Evolutionary conservation across 2,329 filamentous ascomycete species (phyloP).

Genomic region (Ilyonectria mors-panacis): DNA sequence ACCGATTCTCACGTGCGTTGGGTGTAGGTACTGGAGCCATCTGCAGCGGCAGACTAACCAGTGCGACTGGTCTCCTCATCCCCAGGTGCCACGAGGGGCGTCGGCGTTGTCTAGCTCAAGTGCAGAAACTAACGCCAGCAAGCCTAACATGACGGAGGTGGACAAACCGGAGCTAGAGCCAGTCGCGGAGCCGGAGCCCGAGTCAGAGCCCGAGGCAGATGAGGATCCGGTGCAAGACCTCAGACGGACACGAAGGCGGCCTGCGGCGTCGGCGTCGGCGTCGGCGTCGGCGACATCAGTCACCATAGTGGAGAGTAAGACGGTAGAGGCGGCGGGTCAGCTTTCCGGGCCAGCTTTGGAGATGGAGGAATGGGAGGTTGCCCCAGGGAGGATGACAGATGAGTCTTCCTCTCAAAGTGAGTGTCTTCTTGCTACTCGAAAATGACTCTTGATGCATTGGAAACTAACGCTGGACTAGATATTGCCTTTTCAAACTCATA

Average conservation of each 20-base stretch:
- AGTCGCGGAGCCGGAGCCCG: neutral
- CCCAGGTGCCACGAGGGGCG: neutral
- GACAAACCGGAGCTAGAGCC: neutral
- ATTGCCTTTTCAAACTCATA: constrained; percentile 62
- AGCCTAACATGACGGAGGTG: constrained; percentile 27
- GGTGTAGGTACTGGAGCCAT: constrained; percentile 50
- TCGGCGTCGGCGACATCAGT: neutral
- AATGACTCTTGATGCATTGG: neutral
- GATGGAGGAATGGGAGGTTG: constrained; percentile 63
- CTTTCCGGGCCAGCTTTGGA: constrained; percentile 37
- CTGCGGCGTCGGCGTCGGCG: neutral
- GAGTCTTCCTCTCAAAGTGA: constrained; percentile 53
- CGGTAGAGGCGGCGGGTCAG: neutral
- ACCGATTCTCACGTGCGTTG: constrained; percentile 45
- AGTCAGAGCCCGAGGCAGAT: constrained; percentile 4
- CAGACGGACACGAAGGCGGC: constrained; percentile 8
- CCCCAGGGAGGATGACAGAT: constrained; percentile 58
- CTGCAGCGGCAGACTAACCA: constrained; percentile 43
- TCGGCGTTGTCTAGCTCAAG: constrained; percentile 13
- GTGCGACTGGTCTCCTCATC: constrained; percentile 45
- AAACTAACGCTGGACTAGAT: constrained; percentile 47
- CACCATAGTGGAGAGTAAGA: too few relatives aligned
- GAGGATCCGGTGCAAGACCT: neutral
- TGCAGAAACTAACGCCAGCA: neutral
- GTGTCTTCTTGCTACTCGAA: constrained; percentile 32